A percentile compares a stretch with the other conserved stretches of the same genome.
Conservation (phyloP, 805 yeast genomes). For the Kurtzmaniella fragi region DNA sequence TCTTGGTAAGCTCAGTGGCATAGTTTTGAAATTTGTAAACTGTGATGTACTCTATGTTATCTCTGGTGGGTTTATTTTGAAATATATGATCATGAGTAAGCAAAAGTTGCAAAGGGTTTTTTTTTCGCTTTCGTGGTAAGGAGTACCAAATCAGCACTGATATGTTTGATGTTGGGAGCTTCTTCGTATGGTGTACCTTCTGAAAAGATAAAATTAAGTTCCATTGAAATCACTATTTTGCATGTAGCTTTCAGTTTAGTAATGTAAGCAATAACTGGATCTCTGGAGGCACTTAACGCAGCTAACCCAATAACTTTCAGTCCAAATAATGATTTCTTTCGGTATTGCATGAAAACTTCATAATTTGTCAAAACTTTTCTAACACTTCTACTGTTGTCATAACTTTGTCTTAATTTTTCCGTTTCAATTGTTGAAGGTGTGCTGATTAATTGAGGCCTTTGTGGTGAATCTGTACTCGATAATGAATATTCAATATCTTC, state of each 20-base stretch:
- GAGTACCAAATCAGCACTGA: slow-evolving; percentile 26
- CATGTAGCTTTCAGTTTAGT: slow-evolving; percentile 20
- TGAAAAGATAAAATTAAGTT: slow-evolving; percentile 20
- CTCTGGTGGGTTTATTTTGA: slow-evolving; percentile 21
- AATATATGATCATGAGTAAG: slow-evolving; percentile 31
- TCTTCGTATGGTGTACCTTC: slow-evolving; percentile 10
- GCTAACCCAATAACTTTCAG: slow-evolving; percentile 27
- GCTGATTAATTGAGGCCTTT: too few species aligned
- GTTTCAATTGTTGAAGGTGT: background rate
- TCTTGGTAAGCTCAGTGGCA: slow-evolving; percentile 21
- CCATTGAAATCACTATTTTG: slow-evolving; percentile 24
- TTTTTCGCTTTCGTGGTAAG: slow-evolving; percentile 26
- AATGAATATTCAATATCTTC: too few species aligned
- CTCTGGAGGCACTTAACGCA: slow-evolving; percentile 18
- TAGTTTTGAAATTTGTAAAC: slow-evolving; percentile 27
- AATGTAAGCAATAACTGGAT: slow-evolving; percentile 23
- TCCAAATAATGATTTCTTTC: slow-evolving; percentile 25
- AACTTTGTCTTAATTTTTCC: background rate
- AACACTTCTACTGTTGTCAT: too few species aligned
- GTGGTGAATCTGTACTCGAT: too few species aligned
- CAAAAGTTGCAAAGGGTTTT: slow-evolving; percentile 30
- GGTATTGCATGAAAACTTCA: slow-evolving; percentile 26
- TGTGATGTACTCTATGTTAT: slow-evolving; percentile 28
- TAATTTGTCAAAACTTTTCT: slow-evolving; percentile 6
- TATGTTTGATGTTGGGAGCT: slow-evolving; percentile 20